Evolutionary conservation across 2,329 filamentous ascomycete genomes (phyloP), one percentile per base, ranked within the genome.

Genomic region (Sporothrix sp.): DNA sequence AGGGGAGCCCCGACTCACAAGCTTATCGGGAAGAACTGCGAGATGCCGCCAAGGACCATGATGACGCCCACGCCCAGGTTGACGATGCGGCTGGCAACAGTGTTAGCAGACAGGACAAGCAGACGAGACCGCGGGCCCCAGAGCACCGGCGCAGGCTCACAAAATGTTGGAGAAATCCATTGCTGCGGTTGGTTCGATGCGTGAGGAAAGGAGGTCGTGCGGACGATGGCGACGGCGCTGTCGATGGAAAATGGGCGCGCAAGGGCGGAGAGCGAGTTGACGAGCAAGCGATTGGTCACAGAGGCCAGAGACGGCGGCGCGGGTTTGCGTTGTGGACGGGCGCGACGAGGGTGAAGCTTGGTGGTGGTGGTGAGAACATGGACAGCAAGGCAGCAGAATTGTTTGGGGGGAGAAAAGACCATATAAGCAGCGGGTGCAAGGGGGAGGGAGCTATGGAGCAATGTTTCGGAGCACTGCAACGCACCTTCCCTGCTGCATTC

Each of bases 31-130:
- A 86, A 85, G 71, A 89, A 82, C 63, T 87, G 81, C 56, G 74
- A 75, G 62, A 89, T 75, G 61, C 89, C 91, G 58, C 90, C 91
- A 43, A 95, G 74, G 43, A 95, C 73, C 81, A 95, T 94, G 59
- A 95, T 78, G 59, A 84, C 84, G 61, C 84, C 93, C 57, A 94
- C 82, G 61, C 74, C 87, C 68, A 98, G 75, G 77, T 98, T 98
- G 67, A 95, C 87, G 65, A 97, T 81, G 65, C 93, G 93, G 73
- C 93, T 97, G 56, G 52, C 50, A 42, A 51, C 32, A 40, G 40
- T 28, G 44, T 36, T 48, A 10, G 39, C 7, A 8, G 52, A 48
- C 39, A 53, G 51, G 42, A 47, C 2, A 18, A 2, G 27, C 25
- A 5, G 5, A 28, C 4, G 7, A 13, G 23, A 49, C n/a, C 4